Conservation (phyloP, 2,329 filamentous ascomycete species). For the Amphichorda felina region DNA sequence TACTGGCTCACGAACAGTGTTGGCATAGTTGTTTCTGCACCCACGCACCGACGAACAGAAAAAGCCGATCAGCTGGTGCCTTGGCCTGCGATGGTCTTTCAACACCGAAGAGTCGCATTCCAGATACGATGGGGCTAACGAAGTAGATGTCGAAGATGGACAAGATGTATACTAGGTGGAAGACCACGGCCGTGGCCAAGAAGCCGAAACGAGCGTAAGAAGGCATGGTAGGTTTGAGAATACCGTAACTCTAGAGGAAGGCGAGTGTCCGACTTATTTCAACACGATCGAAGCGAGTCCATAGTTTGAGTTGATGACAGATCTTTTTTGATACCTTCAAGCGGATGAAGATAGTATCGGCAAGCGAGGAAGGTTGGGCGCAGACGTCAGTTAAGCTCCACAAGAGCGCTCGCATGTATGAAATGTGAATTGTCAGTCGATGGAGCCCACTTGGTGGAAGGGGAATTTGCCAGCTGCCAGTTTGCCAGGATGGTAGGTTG, state of each 20-base stretch:
- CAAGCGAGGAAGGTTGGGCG: too few relatives aligned
- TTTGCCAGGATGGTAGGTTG: too few relatives aligned
- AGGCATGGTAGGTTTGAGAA: conserved; percentile 31
- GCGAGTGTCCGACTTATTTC: neutral
- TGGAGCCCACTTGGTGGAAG: too few relatives aligned
- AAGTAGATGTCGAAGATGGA: conserved; percentile 99
- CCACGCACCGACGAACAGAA: conserved; percentile 78
- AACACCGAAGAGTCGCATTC: conserved; percentile 74
- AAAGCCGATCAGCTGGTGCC: conserved; percentile 78
- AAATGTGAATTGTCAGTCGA: too few relatives aligned
- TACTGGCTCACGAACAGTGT: neutral
- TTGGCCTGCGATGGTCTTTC: conserved; percentile 42
- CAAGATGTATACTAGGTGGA: conserved; percentile 86
- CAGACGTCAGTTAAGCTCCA: too few relatives aligned
- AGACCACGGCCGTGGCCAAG: conserved; percentile 76
- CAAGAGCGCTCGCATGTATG: too few relatives aligned
- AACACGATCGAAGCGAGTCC: neutral
- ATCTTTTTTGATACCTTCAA: too few relatives aligned
- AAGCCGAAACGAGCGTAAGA: conserved; percentile 62
- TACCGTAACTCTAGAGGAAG: neutral
- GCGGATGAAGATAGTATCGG: too few relatives aligned
- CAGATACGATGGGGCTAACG: conserved; percentile 90
- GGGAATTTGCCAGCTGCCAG: too few relatives aligned
- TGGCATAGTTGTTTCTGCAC: neutral
- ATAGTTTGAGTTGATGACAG: neutral